These are phyloP conservation scores for Saccharomycopsis selenospora DNA, from an alignment of 805 yeast species.

Conservation along the genomic window DNA sequence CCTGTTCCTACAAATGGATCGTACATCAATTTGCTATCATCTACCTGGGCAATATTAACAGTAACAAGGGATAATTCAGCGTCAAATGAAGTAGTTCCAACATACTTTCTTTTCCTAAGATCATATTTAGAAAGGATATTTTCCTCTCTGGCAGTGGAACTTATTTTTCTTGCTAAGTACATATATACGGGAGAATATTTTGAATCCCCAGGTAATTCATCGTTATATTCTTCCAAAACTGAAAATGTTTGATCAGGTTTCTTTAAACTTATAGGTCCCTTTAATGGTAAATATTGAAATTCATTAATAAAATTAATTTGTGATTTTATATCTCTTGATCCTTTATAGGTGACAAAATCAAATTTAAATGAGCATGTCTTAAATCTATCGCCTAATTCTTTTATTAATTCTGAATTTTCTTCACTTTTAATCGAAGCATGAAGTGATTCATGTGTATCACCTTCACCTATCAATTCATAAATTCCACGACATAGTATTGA, in stretches of 20 bases:
- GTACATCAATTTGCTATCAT: conserved; percentile 57
- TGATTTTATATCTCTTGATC: conserved; percentile 45
- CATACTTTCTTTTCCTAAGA: conserved; percentile 72
- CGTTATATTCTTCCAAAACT: conserved; percentile 65
- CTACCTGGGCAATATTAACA: conserved; percentile 77
- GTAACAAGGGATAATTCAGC: conserved; percentile 85
- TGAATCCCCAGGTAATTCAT: conserved; percentile 23
- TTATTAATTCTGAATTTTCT: conserved; percentile 24
- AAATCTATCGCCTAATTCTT: conserved; percentile 28
- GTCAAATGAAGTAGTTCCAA: conserved; percentile 95
- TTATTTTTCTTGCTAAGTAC: conserved; percentile 74
- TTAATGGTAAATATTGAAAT: conserved; percentile 60
- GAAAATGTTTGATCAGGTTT: conserved; percentile 65
- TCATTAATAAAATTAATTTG: conserved; percentile 61
- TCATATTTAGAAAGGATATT: conserved; percentile 73
- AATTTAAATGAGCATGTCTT: conserved; percentile 61
- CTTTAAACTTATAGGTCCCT: conserved; percentile 75
- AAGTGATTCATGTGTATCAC: conserved; percentile 44
- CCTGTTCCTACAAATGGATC: conserved; percentile 99
- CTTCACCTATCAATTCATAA: conserved; percentile 82
- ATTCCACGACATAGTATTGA: conserved; percentile 67
- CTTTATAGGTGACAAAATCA: conserved; percentile 72
- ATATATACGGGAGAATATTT: conserved; percentile 40
- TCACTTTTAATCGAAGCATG: conserved; percentile 44
- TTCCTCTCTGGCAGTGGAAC: conserved; percentile 50